A percentile compares a stretch with the other conserved stretches of the same genome.
Evolutionary conservation across 108 stramenopile genomes (phyloP).

Genomic region (Cylindrotheca closterium): DNA sequence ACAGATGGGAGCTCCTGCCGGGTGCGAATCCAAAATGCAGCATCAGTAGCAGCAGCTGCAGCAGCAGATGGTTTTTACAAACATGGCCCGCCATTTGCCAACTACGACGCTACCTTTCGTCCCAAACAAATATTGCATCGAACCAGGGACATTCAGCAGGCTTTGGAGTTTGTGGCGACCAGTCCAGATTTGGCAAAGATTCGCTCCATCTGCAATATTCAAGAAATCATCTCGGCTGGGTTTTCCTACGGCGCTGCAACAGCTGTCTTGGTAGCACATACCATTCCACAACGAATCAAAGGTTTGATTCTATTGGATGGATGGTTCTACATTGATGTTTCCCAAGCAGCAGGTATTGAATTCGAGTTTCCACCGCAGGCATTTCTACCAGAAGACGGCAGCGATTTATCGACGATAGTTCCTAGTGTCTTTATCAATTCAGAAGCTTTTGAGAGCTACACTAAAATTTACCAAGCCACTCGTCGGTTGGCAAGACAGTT

Average conservation of each 20-base stretch:
- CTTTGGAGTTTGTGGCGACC: conserved; percentile 19
- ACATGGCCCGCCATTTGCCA: conserved; percentile 26
- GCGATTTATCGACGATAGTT: conserved; percentile 9
- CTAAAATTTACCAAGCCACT: conserved; percentile 38
- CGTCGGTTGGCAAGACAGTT: conserved; percentile 17
- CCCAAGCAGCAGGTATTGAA: conserved; percentile 31
- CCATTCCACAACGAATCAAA: conserved; percentile 27
- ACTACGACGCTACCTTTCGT: conserved; percentile 45
- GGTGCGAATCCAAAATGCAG: conserved; percentile 18
- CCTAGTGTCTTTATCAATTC: conserved; percentile 57
- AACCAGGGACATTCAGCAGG: conserved; percentile 37
- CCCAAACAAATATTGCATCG: conserved; percentile 42
- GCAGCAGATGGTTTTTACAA: conserved; percentile 31
- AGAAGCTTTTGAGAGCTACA: conserved; percentile 33
- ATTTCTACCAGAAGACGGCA: conserved; percentile 15
- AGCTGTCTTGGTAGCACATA: conserved; percentile 29
- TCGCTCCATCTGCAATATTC: conserved; percentile 20
- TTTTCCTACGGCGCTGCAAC: conserved; percentile 60
- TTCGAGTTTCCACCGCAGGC: conserved; percentile 54
- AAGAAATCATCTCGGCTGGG: conserved; percentile 42
- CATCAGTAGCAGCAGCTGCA: not conserved
- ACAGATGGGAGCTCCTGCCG: conserved; percentile 53
- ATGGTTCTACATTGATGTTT: conserved; percentile 53
- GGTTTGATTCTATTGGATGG: conserved; percentile 50
- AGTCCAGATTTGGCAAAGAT: conserved; percentile 9